phyloP scores from a whole-genome alignment of 129 eudicot genomes.

The Helianthus tuberosus region DNA sequence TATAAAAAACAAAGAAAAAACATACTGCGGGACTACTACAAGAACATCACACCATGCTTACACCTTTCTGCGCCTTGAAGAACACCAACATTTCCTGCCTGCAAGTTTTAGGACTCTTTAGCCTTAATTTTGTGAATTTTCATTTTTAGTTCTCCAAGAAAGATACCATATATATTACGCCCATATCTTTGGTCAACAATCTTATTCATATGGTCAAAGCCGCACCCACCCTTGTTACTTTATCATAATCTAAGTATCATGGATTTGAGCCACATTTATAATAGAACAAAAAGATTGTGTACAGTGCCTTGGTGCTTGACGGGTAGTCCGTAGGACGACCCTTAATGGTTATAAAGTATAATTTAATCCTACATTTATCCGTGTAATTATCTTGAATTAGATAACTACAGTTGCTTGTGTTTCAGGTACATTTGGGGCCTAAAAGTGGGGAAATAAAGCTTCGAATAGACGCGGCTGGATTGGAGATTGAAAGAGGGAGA shows the following conservation, averaged over 20 bases:
- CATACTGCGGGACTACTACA: too few relatives aligned
- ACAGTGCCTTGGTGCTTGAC: constrained; percentile 2
- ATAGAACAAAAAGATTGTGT: not conserved
- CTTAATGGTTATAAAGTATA: too few relatives aligned
- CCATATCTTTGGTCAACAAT: not conserved
- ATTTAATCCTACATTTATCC: too few relatives aligned
- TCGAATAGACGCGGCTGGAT: too few relatives aligned
- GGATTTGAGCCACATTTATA: not conserved
- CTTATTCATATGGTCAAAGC: not conserved
- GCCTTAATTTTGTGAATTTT: not conserved
- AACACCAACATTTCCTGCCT: constrained; percentile 89
- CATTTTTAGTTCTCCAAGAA: not conserved
- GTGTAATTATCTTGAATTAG: too few relatives aligned
- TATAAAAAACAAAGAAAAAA: too few relatives aligned
- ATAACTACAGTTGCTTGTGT: too few relatives aligned
- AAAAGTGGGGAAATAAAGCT: too few relatives aligned
- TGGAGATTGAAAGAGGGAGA: too few relatives aligned
- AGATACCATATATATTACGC: not conserved
- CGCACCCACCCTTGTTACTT: not conserved
- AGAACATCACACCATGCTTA: too few relatives aligned
- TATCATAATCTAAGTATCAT: not conserved
- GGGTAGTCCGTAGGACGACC: too few relatives aligned
- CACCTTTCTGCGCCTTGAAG: constrained; percentile 87
- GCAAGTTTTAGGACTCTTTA: constrained; percentile 13
- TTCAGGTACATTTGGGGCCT: too few relatives aligned